Evolutionary conservation across 352 stramenopile genomes (phyloP).

Genomic region (Pythium brassicae): DNA sequence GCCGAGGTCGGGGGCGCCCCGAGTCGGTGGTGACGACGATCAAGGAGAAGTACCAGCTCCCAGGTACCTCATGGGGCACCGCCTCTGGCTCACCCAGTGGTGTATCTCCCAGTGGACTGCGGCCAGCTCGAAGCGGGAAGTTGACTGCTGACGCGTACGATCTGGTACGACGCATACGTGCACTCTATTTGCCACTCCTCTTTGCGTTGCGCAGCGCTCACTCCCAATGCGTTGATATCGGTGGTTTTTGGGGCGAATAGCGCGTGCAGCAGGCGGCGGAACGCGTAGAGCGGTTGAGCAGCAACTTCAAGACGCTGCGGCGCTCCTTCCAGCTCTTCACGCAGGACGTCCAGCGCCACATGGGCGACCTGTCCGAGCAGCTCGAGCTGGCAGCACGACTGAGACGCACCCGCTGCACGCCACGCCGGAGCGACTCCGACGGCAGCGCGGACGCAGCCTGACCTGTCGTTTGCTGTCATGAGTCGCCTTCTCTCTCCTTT

Average conservation of each 20-base stretch:
- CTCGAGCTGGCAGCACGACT: constrained; percentile 25
- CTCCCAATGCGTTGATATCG: too few relatives aligned
- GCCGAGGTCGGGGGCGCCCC: neutral
- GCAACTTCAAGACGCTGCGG: constrained; percentile 39
- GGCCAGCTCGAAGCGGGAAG: constrained; percentile 12
- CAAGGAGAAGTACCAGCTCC: constrained; percentile 42
- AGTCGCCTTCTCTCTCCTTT: too few relatives aligned
- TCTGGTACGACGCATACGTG: constrained; percentile 14
- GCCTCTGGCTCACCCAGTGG: neutral
- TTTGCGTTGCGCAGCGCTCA: too few relatives aligned
- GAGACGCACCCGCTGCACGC: neutral
- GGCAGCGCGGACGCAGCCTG: too few relatives aligned
- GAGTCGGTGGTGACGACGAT: constrained; percentile 22
- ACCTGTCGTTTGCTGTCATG: too few relatives aligned
- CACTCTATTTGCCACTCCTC: too few relatives aligned
- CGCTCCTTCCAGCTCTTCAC: constrained; percentile 60
- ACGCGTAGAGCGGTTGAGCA: constrained; percentile 33
- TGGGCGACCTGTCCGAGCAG: constrained; percentile 41
- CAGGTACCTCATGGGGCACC: constrained; percentile 23
- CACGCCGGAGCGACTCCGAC: too few relatives aligned
- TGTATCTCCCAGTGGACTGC: neutral
- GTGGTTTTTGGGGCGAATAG: constrained; percentile 7
- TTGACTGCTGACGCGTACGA: constrained; percentile 29
- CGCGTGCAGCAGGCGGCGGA: constrained; percentile 24
- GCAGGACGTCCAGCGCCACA: constrained; percentile 41